Evolutionary conservation across 768 basidiomycete species (phyloP), one percentile per base, ranked within the genome.

Genomic region (Grammothele lineata): DNA sequence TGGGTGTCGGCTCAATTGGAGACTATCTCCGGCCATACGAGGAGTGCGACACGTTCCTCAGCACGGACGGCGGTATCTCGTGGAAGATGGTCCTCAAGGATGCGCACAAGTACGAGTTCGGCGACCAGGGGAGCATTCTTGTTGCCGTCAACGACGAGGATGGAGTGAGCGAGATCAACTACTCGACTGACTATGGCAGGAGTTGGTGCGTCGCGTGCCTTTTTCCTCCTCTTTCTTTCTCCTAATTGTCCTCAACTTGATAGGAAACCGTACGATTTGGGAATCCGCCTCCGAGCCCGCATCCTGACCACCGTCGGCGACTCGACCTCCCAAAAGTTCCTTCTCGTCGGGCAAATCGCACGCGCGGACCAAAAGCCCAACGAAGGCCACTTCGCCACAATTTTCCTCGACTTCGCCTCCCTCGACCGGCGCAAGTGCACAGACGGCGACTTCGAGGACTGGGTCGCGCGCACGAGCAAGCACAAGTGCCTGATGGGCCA

Each of bases 21-120:
- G 67, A 74, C 18, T 64, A 68, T 11, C 70, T 97, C 7, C 62
- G 70, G 15, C 69, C 80, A 0, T 97, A 97, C 57, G 81, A 87
- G 35, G 85, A 96, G 30, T 84, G 88, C 58, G 92, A 96, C 58
- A 97, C 95, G 0, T 99, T 96, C 72, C 63, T 98, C 50, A 94
- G 91, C 56, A 85, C 76, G 0, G 91, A 99, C 58, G 93, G 85
- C 0, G 96, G 96, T 1, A 56, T 92, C 12, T 79, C 80, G 5
- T 99, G 96, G 95, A 68, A 58, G 19, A 92, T 91, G 85, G 74
- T 85, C 9, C 70, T 71, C 35, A 69, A 66, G 43, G 82, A 85
- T 19, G 88, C 95, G 0, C 85, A 91, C 62, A 92, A 93, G 67
- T 97, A 97, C 59, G 94, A 98, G 67, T 94, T 98, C 62, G 96